These are phyloP conservation scores for Bimuria novae-zelandiae DNA, from an alignment of 2,329 filamentous ascomycete species.

Conservation along the genomic window DNA sequence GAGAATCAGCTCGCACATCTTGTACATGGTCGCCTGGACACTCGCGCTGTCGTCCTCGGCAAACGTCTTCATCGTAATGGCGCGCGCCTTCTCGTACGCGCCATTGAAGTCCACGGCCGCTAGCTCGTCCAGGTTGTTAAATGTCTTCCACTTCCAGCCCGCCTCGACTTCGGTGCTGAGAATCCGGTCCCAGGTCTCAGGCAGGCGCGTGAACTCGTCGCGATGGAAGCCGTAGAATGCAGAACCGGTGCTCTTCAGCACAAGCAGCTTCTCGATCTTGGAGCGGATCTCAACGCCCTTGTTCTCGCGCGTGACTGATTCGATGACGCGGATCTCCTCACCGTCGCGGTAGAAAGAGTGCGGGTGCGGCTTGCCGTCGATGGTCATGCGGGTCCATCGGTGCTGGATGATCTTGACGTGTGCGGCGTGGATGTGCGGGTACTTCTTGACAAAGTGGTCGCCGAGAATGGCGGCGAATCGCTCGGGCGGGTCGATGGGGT, in stretches of 20 bases:
- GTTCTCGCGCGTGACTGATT: constrained; percentile 68
- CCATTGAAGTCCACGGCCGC: constrained; percentile 72
- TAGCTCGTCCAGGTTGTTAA: constrained; percentile 70
- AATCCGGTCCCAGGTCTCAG: constrained; percentile 93
- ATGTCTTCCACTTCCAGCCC: constrained; percentile 81
- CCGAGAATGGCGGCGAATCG: constrained; percentile 85
- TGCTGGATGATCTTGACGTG: constrained; percentile 83
- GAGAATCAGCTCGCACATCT: constrained; percentile 91
- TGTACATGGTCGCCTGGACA: constrained; percentile 98
- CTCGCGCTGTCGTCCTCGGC: constrained; percentile 88
- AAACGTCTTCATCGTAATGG: constrained; percentile 89
- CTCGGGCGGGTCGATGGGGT: constrained; percentile 91
- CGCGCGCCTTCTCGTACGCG: constrained; percentile 76
- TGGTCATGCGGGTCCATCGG: constrained; percentile 85
- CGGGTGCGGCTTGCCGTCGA: constrained; percentile 89
- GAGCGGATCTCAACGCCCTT: constrained; percentile 77
- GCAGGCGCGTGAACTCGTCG: constrained; percentile 89
- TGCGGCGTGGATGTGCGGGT: constrained; percentile 84
- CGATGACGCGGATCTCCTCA: constrained; percentile 81
- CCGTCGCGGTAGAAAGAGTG: constrained; percentile 94
- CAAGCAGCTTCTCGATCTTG: constrained; percentile 78
- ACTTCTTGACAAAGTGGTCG: constrained; percentile 85
- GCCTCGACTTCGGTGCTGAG: constrained; percentile 91
- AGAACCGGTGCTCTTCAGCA: constrained; percentile 95
- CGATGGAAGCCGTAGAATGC: constrained; percentile 93